Evolutionary conservation across 2,329 filamentous ascomycete genomes (phyloP), one percentile per base, ranked within the genome.

Genomic region (Aspergillus pseudoviridinutans): DNA sequence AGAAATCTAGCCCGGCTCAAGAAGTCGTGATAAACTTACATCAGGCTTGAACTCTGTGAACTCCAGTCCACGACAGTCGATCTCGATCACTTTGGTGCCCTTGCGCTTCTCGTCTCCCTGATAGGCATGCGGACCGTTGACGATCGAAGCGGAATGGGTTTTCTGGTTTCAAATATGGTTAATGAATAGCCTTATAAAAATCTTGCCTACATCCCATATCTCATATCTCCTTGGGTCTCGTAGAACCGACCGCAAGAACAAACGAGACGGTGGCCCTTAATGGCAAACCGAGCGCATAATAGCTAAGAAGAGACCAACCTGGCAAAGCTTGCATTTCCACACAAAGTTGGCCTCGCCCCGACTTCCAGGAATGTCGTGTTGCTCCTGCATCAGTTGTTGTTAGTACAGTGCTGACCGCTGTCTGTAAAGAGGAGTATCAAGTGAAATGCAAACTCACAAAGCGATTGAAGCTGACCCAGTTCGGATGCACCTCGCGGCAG

Each of bases 321-420:
- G 95, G 87, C 94, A 99, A 72, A 94, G 93, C 77, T 95, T 96
- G 83, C 94, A 99, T 75, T 87, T 92, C 93, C 94, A 99, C n/a
- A 99, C 94, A 76, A 99, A 99, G 76, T 97, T 97, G 60, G 94
- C 94, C 76, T 97, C 92, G 63, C 94, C 94, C 69, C 91, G 85
- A 74, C 92, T 97, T 38, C 92, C 92, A 62, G 91, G 94, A 74
- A 97, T 87, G 63, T 97, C 92, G 71, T 95, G 92, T 69, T 81
- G 83, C 72, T 97, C 93, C 91, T 96, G 61, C 17, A 56, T 51
- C 14, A 20, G 63, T 27, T 28, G 28, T 6, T 56, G 1, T n/a
- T 25, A 41, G 56, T 12, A 61, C 52, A 7, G 3, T 20, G 9
- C 17, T 35, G 25, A 17, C 24, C 25, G n/a, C 3, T 55, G 12